Evolutionary conservation across 208 protist species (phyloP), one percentile per base, ranked within the genome.

Genomic region (Trypanosoma platydactyli): DNA sequence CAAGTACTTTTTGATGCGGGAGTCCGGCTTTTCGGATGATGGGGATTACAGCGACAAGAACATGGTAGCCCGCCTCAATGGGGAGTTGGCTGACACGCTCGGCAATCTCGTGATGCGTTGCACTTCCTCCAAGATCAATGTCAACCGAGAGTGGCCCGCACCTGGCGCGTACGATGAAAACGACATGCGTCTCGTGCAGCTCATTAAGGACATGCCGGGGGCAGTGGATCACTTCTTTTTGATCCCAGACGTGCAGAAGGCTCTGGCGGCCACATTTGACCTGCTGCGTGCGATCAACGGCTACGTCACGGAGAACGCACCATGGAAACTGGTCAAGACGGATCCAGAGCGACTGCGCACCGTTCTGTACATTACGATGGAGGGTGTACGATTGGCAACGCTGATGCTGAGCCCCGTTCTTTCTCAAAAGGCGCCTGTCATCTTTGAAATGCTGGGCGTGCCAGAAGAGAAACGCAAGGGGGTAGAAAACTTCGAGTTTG

Each of bases 1-100:
- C 22, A 91, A 98, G 64, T 99, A 98, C 80, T 99, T 98, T 64
- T 69, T 99, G 11, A 65, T 99, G 33, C 86, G 92, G n/a, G 97
- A 99, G 65, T 88, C 91, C 15, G 86, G 91, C 58, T 90, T 99
- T 30, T 88, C 86, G n/a, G 78, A 96, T 49, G 98, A 99, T 75
- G 95, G 92, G 25, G 97, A 99, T 77, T 99, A 97, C 80, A 97
- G 88, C 22, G 88, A 98, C 56, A 74, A 77, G 44, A 86, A 88
- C 58, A 90, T 98, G 71, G 67, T 86, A 18, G 73, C 82, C 3
- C 83, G 85, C 42, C 79, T 98, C 42, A 98, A 98, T 76, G 70
- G 78, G 0, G 95, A 98, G 65, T 86, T 99, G 20, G 95, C 95
- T 7, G 93, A 98, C 76, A 97, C 88, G 3, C 82, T 97, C 18